Evolutionary conservation across 139 green algal species (phyloP), one percentile per base, ranked within the genome.

Genomic region (Coelastrella sp.): DNA sequence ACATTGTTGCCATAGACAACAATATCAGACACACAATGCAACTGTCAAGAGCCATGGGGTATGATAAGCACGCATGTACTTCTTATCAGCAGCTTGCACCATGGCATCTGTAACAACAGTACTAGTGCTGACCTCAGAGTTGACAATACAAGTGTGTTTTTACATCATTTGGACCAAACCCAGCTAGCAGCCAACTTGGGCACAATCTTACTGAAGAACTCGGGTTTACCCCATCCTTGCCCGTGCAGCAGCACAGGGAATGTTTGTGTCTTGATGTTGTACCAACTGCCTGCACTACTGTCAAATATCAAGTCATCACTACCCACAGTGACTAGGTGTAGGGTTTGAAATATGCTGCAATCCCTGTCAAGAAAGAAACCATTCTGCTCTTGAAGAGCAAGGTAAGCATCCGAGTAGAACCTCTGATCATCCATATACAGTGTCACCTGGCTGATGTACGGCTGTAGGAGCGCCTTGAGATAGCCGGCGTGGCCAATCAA

Each of bases 181-280:
- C 62, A 71, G 6, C 62, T 15, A 6, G 0, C 62, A 23, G 25
- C 62, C 30, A 71, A 6, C 25, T 9, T 38, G 13, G 62, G 62
- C 15, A 71, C 62, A 6, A 71, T 9, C 7, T 43, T 32, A 13
- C 38, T 71, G 62, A 71, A 71, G 32, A 71, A 71, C 5, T 40
- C n/a, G 15, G 8, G 5, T 35, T 35, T 71, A 40, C n/a, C 32
- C 13, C 17, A 13, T 4, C 62, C 62, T 21, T 71, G 37, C n/a
- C 62, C 62, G 15, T 71, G 62, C n/a, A 71, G 62, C 62, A 71
- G n/a, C 62, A 71, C 5, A 19, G 62, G 62, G 7, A 40, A 71
- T 9, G 62, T 71, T 27, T 35, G 23, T 71, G 62, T 71, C 5
- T 38, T 13, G n/a, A 71, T 9, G 13, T 71, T 71, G 62, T 71